Base-by-base conservation (phyloP, 306 rosid species). In the Quillaja saponaria region DNA sequence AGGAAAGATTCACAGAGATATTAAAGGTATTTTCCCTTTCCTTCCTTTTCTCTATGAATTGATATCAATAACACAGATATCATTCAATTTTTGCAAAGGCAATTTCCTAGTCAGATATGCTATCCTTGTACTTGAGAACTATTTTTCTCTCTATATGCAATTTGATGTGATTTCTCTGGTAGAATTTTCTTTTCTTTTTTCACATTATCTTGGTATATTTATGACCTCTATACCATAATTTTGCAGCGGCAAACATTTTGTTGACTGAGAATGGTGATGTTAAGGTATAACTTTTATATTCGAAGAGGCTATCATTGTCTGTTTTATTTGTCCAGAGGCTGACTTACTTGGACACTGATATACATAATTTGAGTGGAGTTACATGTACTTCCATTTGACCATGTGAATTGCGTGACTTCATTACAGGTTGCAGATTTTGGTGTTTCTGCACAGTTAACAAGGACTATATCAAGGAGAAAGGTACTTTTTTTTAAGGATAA, bases 391-490 rank as follows among this genome's bases (percentile, higher is more conserved):
- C 50, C 58, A n/a, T 66, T 41, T 62, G 44, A 66, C 47, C 57
- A 7, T 61, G 62, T 73, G 54, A 68, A 62, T 17, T 59, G 42
- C 61, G 71, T 85, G 71, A 63, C 67, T 67, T 61, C 50, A 69
- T 61, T 35, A 73, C 78, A 94, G 97, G 99, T 94, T 68, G 97
- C 97, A 55, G 99, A 94, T 82, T 94, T 94, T 81, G 99, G 99
- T 49, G 99, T 94, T 77, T 90, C 99, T 54, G 99, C 99, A 14
- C 95, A 94, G 74, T 77, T 94, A 66, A 94, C 99, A 9, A 87
- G 97, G 88, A 94, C 99, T 44, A 90, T 94, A 72, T 90, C 99
- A 71, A 90, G 95, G 82, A 83, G 99, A 78, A 94, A 94, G 99
- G 99, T 94, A 80, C 61, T 9, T 70, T 59, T 69, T 60, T 33